Evolutionary conservation across 2,329 filamentous ascomycete genomes (phyloP), one percentile per base, ranked within the genome.

Genomic region (Uncinocarpus reesii): DNA sequence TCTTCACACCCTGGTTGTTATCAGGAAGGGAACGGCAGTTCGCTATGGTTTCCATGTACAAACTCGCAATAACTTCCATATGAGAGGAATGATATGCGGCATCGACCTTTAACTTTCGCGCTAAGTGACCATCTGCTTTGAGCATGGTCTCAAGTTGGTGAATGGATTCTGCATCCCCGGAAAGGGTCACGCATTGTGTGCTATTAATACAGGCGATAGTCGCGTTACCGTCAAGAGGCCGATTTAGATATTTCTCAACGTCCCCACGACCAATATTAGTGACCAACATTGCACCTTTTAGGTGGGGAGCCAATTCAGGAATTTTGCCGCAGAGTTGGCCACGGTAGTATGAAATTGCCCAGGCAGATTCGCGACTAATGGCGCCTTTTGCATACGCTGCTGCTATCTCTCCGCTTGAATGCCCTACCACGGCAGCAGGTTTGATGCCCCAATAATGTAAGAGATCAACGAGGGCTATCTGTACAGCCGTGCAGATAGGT

Each of bases 101-200:
- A 24, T 64, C 56, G 3, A 57, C 56, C 11, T 48, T 48, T 0
- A 61, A 51, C 10, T 20, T 31, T 2, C 56, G 51, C 10, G 47
- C 49, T 40, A 60, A 58, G 4, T 16, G 4, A 2, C 15, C 28
- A 4, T 32, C 28, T 1, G 15, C 8, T n/a, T 13, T 16, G 11
- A 34, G 10, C 2, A 34, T 10, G 1, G 7, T 23, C 20, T 43
- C 29, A 6, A 57, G 15, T 15, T 58, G 50, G 3, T 62, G 51
- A 3, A 74, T 62, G 4, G 58, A 60, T 49, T 62, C 53, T 2
- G 38, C 48, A 46, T 73, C 66, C 0, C 73, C 72, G 6, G 71
- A 71, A 0, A 73, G 32, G 0, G 72, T 76, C 1, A 72, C 58
- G 32, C 64, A 69, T 0, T 51, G 40, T 0, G 69, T 63, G 21